Evolutionary conservation across 2,329 filamentous ascomycete species (phyloP).

Genomic region (Venturia aucupariae): DNA sequence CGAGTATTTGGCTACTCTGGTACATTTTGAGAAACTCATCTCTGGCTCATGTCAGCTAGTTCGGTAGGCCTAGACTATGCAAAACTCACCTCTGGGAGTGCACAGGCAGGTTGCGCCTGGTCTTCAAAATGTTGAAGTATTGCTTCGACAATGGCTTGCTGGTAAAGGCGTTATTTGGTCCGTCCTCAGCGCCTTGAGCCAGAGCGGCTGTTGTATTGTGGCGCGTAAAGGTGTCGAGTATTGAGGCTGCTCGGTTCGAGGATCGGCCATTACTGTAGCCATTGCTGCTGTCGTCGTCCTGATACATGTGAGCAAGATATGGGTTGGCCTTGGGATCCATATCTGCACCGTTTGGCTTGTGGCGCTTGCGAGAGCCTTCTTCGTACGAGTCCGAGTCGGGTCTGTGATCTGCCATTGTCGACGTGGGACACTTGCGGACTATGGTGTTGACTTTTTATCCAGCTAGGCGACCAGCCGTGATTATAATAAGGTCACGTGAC

Average conservation of each 20-base stretch:
- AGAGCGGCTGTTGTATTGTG: conserved; percentile 72
- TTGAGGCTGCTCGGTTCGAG: conserved; percentile 25
- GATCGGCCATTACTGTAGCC: conserved; percentile 24
- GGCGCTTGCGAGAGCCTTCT: conserved; percentile 34
- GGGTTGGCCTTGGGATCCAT: conserved; percentile 59
- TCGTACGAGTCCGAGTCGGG: conserved; percentile 5
- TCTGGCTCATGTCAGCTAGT: conserved; percentile 34
- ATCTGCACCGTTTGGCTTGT: conserved; percentile 39
- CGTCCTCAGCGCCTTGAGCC: conserved; percentile 67
- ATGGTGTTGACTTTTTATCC: not conserved
- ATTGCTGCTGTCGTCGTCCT: conserved; percentile 34
- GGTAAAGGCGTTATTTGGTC: conserved; percentile 78
- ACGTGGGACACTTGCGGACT: not conserved
- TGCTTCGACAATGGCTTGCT: conserved; percentile 64
- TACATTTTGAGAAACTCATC: conserved; percentile 91
- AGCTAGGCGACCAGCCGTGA: not conserved
- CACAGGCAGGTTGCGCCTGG: conserved; percentile 77
- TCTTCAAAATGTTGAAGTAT: conserved; percentile 85
- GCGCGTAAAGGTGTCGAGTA: conserved; percentile 59
- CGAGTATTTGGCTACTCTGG: conserved; percentile 88
- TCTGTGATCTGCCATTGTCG: conserved; percentile 10
- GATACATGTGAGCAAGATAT: conserved; percentile 83
- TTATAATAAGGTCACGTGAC: too few species aligned
- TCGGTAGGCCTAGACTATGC: not conserved
- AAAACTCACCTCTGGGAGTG: conserved; percentile 70